Evolutionary conservation across 352 stramenopile genomes (phyloP), one percentile per base, ranked within the genome.

Genomic region (Phytophthora nicotianae): DNA sequence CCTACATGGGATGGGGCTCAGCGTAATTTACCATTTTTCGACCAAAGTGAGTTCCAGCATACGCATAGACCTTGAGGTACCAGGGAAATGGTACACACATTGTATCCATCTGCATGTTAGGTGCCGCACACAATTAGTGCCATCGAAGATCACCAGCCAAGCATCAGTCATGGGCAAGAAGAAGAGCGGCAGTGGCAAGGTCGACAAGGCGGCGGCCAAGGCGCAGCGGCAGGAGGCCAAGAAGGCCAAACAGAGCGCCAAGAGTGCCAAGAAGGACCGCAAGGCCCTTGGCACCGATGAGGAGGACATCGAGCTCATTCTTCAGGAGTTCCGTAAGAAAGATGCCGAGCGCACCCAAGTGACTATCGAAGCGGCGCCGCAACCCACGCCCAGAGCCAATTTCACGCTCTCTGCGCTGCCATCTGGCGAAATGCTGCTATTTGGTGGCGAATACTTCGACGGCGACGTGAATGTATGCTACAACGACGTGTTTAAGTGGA

Each of bases 391-490:
- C 24, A 76, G 86, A 46, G 81, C 84, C 50, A 93, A 95, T 50
- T 95, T 95, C 47, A 88, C 82, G 24, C 75, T 95, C 47, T 89
- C 82, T 17, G 76, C 81, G 40, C 75, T 95, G 24, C 70, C 75
- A 1, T 88, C 58, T 6, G 88, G 89, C 46, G 86, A 95, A 48
- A 86, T 98, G 69, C 64, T 97, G 51, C 74, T 98, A 40, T 99
- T 99, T 73, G 97, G 97, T 33, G 97, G 97, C 46, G 97, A 99
- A 78, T 99, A 97, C 75, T 99, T 97, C 72, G 93, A 99, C 72
- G 97, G 97, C 38, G 89, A 98, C 57, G 86, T 97, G 70, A 99
- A 98, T 58, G 81, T 92, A 27, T 97, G 97, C 63, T 98, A 95
- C 75, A 98, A 99, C 67, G 96, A 99, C 55, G 79, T 99, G 7